phyloP scores from a whole-genome alignment of 2,329 filamentous ascomycete species.

The Eutypa lata region DNA sequence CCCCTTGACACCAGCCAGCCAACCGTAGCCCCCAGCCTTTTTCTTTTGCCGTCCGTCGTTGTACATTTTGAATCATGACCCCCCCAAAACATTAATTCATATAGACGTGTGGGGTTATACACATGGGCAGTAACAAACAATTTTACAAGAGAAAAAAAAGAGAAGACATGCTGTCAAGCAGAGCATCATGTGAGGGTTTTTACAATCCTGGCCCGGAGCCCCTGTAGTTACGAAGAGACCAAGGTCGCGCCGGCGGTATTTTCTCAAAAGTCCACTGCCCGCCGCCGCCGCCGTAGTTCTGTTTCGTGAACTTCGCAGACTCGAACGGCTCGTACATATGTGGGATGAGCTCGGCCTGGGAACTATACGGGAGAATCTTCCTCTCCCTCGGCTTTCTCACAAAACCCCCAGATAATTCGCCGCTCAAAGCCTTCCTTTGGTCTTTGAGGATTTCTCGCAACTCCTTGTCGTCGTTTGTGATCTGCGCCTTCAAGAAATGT shows the following conservation, averaged over 20 bases:
- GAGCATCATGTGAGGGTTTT: not conserved
- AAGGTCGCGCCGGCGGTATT: slow-evolving; percentile 15
- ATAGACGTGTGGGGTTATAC: not conserved
- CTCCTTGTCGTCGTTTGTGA: slow-evolving; percentile 70
- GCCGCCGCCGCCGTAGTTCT: slow-evolving; percentile 1
- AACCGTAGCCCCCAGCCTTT: not conserved
- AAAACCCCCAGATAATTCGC: slow-evolving; percentile 7
- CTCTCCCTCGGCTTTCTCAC: slow-evolving; percentile 18
- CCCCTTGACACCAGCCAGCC: not conserved
- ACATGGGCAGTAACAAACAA: not conserved
- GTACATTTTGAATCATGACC: not conserved
- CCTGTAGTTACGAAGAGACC: not conserved
- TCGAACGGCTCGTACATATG: slow-evolving; percentile 35
- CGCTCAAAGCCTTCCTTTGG: slow-evolving; percentile 36
- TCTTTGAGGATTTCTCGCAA: slow-evolving; percentile 69
- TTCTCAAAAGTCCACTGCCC: slow-evolving; percentile 22
- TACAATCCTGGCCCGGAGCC: not conserved
- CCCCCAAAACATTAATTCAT: not conserved
- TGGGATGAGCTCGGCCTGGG: slow-evolving; percentile 34
- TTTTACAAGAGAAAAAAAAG: not conserved
- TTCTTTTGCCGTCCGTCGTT: not conserved
- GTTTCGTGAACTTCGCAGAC: slow-evolving; percentile 31
- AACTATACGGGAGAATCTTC: slow-evolving; percentile 34
- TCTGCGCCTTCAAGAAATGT: slow-evolving; percentile 79
- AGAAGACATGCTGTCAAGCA: not conserved